These are phyloP conservation scores for Solanum sejunctum DNA, from an alignment of 257 asterid genomes.

Conservation along the genomic window DNA sequence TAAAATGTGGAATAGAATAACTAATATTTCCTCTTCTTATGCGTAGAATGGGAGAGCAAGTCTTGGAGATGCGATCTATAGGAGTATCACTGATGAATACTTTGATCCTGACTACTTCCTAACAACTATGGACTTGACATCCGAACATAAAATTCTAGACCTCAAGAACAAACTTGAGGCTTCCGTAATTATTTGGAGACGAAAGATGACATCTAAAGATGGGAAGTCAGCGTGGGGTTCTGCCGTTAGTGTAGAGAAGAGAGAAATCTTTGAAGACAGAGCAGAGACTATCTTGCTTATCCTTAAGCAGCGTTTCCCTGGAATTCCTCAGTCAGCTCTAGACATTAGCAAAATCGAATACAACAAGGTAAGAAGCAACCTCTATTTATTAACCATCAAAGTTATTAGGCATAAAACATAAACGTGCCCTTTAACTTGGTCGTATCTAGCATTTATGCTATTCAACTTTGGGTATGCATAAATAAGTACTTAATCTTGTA, in stretches of 20 bases:
- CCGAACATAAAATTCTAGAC: conserved; percentile 60
- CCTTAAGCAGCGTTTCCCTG: conserved; percentile 82
- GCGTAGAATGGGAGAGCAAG: conserved; percentile 58
- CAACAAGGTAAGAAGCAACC: conserved; percentile 36
- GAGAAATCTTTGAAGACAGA: conserved; percentile 66
- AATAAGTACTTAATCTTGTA: not conserved
- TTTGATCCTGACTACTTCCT: conserved; percentile 55
- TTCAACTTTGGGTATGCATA: not conserved
- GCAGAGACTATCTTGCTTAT: conserved; percentile 61
- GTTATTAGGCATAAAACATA: not conserved
- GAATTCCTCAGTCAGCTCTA: conserved; percentile 67
- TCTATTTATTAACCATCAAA: not conserved
- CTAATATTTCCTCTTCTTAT: not conserved
- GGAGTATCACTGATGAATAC: conserved; percentile 56
- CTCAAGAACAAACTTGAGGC: conserved; percentile 62
- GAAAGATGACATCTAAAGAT: conserved; percentile 53
- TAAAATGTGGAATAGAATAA: not conserved
- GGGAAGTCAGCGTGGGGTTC: conserved; percentile 67
- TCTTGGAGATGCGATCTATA: conserved; percentile 55
- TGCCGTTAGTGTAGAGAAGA: conserved; percentile 45
- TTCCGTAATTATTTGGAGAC: conserved; percentile 56
- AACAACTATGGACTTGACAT: conserved; percentile 29
- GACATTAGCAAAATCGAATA: conserved; percentile 81
- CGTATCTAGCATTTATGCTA: not conserved
- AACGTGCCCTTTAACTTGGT: no score